Evolutionary conservation across 805 yeast species (phyloP), one percentile per base, ranked within the genome.

Genomic region (Candida palmyrensis): DNA sequence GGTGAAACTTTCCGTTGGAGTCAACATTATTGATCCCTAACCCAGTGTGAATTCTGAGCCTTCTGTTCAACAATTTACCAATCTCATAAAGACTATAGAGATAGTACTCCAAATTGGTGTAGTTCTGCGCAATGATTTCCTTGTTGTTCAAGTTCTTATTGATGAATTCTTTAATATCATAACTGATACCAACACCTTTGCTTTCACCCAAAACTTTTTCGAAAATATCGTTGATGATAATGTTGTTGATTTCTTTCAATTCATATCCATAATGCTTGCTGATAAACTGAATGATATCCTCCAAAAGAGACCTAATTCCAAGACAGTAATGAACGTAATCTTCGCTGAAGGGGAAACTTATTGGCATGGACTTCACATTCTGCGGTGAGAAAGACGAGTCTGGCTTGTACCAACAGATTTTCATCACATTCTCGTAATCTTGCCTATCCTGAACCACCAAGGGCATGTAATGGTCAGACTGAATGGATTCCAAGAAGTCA

Each of bases 391-490:
- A 65, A 2, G 61, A 51, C 11, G 71, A 71, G 34, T 65, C 71
- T 3, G 73, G 73, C 32, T 70, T 66, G 51, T 79, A 78, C 94
- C 94, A 86, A 41, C 86, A 73, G 2, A 79, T 70, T 16, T 66
- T 68, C 38, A 81, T 65, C 21, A 83, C 76, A 40, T 76, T 75
- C 14, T 76, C 79, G 52, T 78, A 85, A 31, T 82, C 71, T 9
- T 66, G 62, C 25, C 60, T 53, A 32, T 77, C 77, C 40, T 79
- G 72, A 20, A 88, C 77, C 0, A 74, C 73, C 63, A 88, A 72
- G 9, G 96, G 95, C 87, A 85, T 86, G 43, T 86, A 85, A 52
- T 86, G 92, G 51, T 90, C 97, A 16, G 81, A 79, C 39, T 75
- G 73, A 23, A 88, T 73, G 5, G 81, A 61, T 7, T 68, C 68